Percentiles rank a stretch among this genome's conserved stretches.
Evolutionary conservation across 768 basidiomycete species (phyloP).

Genomic region (Boletellus sp.): DNA sequence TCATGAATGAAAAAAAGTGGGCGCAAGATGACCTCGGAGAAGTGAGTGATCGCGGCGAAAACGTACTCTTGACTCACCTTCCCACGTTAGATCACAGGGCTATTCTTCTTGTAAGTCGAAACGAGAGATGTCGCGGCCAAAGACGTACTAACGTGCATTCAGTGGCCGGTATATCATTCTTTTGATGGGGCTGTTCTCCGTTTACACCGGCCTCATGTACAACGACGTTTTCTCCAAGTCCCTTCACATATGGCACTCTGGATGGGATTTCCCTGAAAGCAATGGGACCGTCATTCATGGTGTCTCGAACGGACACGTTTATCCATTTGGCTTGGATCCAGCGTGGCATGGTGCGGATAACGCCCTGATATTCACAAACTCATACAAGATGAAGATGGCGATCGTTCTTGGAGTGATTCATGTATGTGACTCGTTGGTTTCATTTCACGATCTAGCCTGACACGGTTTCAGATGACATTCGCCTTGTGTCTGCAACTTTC

Average conservation of each 20-base stretch:
- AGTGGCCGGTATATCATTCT: constrained; percentile 98
- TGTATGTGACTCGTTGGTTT: constrained; percentile 45
- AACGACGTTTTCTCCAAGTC: constrained; percentile 98
- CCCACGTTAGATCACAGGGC: constrained; percentile 63
- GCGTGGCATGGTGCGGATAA: constrained; percentile 95
- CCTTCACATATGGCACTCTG: constrained; percentile 82
- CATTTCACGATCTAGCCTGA: constrained; percentile 9
- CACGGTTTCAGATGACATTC: constrained; percentile 83
- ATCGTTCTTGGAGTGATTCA: constrained; percentile 95
- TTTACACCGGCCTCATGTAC: constrained; percentile 96
- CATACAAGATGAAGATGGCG: constrained; percentile 99
- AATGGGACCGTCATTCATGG: constrained; percentile 44
- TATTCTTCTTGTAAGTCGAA: constrained; percentile 84
- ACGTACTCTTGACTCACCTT: constrained; percentile 6
- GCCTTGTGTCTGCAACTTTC: constrained; percentile 94
- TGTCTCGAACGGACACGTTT: constrained; percentile 61
- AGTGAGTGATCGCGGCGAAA: constrained; percentile 36
- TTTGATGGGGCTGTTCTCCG: constrained; percentile 95
- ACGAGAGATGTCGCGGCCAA: background rate
- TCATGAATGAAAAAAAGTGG: constrained; percentile 77
- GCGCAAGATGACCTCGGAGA: constrained; percentile 73
- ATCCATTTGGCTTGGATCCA: constrained; percentile 93
- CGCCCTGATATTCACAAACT: constrained; percentile 89
- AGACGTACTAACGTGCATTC: constrained; percentile 22
- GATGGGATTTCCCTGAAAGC: constrained; percentile 70